Evolutionary conservation across 2,329 filamentous ascomycete genomes (phyloP).

Genomic region (Neofusicoccum parvum): DNA sequence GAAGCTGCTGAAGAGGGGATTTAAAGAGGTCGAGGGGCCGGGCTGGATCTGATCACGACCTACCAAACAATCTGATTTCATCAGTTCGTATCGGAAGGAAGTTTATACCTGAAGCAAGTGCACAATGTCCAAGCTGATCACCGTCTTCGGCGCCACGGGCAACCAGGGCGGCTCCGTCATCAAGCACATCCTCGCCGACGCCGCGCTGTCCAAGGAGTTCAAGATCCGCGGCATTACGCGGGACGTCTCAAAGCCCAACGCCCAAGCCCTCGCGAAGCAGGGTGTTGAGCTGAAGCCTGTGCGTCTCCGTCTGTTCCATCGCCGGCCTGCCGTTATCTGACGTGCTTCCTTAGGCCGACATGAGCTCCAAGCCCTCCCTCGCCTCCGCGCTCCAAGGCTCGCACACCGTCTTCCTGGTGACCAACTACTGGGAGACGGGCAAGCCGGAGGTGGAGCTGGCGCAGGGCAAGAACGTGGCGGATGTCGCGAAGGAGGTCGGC

Average conservation of each 20-base stretch:
- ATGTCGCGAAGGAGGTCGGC: slow-evolving; percentile 32
- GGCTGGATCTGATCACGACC: no score
- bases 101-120: not conserved
- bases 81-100: no score
- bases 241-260: slow-evolving; percentile 46
- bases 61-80: no score
- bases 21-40: no score
- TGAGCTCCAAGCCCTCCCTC: slow-evolving; percentile 28
- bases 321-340: slow-evolving; percentile 4
- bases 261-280: slow-evolving; percentile 47
- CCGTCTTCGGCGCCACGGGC: slow-evolving; percentile 62
- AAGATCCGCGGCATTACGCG: slow-evolving; percentile 60
- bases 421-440: slow-evolving; percentile 24
- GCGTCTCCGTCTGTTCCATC: slow-evolving; percentile 41
- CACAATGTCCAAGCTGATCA: slow-evolving; percentile 48
- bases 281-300: slow-evolving; percentile 56
- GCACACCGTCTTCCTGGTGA: slow-evolving; percentile 34
- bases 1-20: no score
- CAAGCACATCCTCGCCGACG: slow-evolving; percentile 37
- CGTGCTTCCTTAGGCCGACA: slow-evolving; percentile 49
- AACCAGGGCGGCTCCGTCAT: slow-evolving; percentile 60
- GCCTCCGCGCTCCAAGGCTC: slow-evolving; percentile 28
- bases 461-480: slow-evolving; percentile 39
- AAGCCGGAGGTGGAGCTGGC: slow-evolving; percentile 32
- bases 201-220: slow-evolving; percentile 25